phyloP scores from a whole-genome alignment of 2,329 filamentous ascomycete species.

The Arachnopeziza araneosa region DNA sequence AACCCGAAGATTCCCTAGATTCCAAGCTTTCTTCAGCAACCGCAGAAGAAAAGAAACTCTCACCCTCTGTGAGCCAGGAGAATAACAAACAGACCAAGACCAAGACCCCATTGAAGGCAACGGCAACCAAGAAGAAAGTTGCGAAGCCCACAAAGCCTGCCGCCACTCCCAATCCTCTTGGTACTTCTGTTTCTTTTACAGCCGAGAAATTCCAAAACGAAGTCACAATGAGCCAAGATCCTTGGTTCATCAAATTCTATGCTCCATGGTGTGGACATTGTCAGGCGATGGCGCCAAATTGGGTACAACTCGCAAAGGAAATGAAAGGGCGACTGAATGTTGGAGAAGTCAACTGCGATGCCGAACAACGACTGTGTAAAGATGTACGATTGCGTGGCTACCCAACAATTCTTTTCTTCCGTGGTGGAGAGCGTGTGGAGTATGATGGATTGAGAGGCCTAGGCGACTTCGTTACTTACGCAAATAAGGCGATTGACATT shows the following conservation, averaged over 20 bases:
- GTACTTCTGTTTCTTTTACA: conserved; percentile 68
- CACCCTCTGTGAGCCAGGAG: conserved; percentile 13
- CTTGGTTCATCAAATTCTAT: conserved; percentile 99
- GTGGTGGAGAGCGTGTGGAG: conserved; percentile 83
- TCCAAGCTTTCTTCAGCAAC: conserved; percentile 18
- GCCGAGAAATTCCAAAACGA: conserved; percentile 80
- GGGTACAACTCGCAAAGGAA: conserved; percentile 83
- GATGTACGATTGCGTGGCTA: conserved; percentile 75
- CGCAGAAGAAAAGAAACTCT: neutral
- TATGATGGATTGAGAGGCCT: conserved; percentile 88
- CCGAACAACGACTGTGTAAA: conserved; percentile 83
- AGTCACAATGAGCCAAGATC: conserved; percentile 81
- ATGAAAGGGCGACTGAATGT: conserved; percentile 88
- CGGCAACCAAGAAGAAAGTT: conserved; percentile 35
- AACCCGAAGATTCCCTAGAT: conserved; percentile 17
- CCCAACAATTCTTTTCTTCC: conserved; percentile 90
- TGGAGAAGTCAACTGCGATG: conserved; percentile 93
- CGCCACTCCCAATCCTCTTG: conserved; percentile 65
- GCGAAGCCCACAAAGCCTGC: conserved; percentile 48
- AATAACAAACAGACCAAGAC: conserved; percentile 11
- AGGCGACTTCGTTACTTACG: conserved; percentile 82
- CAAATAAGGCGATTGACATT: conserved; percentile 77
- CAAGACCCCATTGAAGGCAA: conserved; percentile 21
- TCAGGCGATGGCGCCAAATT: conserved; percentile 84
- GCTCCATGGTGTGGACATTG: conserved; percentile 97